Conservation (phyloP, 345 rosid genomes). For the Angophora floribunda region DNA sequence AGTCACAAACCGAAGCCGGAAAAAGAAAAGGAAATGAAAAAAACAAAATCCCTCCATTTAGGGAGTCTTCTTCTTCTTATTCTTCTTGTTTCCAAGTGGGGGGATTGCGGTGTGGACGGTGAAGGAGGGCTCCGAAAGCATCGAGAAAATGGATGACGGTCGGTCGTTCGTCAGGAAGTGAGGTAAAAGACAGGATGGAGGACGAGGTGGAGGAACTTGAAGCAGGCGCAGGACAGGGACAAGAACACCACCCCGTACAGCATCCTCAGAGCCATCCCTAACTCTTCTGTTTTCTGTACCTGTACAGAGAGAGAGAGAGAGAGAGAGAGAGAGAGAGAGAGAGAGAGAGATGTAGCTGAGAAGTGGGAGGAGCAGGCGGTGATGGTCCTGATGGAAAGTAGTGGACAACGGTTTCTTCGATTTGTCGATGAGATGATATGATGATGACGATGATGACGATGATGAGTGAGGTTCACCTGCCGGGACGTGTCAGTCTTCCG, state of each 20-base stretch:
- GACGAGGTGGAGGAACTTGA: constrained; percentile 47
- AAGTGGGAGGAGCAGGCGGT: background rate
- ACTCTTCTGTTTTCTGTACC: background rate
- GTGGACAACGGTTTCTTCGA: background rate
- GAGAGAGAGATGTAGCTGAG: background rate
- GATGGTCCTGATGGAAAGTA: background rate
- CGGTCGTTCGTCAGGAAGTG: constrained; percentile 5
- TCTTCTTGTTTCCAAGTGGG: background rate
- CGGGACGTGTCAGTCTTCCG: background rate
- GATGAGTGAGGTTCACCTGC: background rate
- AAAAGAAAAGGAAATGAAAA: background rate
- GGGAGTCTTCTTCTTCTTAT: background rate
- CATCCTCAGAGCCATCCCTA: constrained; percentile 20
- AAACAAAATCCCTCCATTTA: background rate
- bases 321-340: background rate
- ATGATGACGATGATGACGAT: background rate
- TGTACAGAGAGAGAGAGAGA: background rate
- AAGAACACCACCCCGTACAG: constrained; percentile 36
- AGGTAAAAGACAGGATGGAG: constrained; percentile 41
- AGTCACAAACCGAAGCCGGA: background rate
- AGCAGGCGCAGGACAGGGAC: constrained; percentile 45
- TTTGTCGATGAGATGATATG: background rate
- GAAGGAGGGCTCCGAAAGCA: background rate
- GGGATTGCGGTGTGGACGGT: background rate
- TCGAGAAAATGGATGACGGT: background rate